Percentiles rank a stretch among this genome's conserved stretches.
These are phyloP conservation scores for Sugiyamaella xylanicola DNA, from an alignment of 1,139 yeast species.

Conservation along the genomic window DNA sequence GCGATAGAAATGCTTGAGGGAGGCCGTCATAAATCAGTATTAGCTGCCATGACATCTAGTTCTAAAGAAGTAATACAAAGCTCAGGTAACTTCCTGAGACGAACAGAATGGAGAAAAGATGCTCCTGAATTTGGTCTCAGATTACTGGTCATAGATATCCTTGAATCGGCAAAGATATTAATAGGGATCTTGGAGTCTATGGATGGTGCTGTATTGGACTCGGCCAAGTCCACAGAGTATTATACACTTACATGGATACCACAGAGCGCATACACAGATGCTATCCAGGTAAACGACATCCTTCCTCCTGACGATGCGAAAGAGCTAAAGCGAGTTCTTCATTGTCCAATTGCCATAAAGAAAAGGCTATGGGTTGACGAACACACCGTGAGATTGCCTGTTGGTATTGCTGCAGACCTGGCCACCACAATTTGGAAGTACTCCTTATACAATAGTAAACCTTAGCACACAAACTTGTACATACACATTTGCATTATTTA, in stretches of 20 bases:
- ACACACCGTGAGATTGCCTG: background rate
- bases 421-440: slow-evolving; percentile 20
- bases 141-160: slow-evolving; percentile 21
- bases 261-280: background rate
- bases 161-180: slow-evolving; percentile 12
- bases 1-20: slow-evolving; percentile 18
- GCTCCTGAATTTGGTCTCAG: slow-evolving; percentile 21
- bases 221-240: background rate
- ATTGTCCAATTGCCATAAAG: background rate
- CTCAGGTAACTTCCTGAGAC: background rate
- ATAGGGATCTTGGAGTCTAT: background rate
- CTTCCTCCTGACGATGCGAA: background rate
- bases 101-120: slow-evolving; percentile 20
- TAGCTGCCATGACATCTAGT: slow-evolving; percentile 18
- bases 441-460: slow-evolving; percentile 13
- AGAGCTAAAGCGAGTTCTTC: background rate
- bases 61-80: slow-evolving; percentile 10
- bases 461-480: background rate
- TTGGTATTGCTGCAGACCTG: background rate
- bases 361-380: slow-evolving; percentile 10
- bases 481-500: background rate
- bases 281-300: background rate
- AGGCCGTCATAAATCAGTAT: slow-evolving; percentile 16
- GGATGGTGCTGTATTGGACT: background rate
- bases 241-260: background rate